These are phyloP conservation scores for Beauveria rudraprayagi DNA, from an alignment of 2,329 filamentous ascomycete species.

Conservation along the genomic window DNA sequence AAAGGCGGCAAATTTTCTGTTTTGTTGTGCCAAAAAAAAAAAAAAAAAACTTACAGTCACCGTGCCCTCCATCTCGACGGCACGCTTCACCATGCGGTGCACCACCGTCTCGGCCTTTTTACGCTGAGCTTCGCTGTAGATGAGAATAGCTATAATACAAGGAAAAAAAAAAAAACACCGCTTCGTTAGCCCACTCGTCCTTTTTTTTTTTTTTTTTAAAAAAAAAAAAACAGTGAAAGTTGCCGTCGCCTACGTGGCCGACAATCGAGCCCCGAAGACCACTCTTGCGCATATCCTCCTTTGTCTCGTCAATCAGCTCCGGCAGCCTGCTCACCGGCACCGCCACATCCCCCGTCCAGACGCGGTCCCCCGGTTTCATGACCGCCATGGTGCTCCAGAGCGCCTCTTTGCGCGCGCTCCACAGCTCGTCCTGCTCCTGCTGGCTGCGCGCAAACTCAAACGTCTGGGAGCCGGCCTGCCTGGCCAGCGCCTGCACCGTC, in stretches of 20 bases:
- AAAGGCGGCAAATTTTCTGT: too few relatives aligned
- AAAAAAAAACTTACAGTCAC: conserved; percentile 48
- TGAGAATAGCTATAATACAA: conserved; percentile 36
- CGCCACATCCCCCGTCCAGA: conserved; percentile 83
- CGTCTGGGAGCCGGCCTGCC: conserved; percentile 50
- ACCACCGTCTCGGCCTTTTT: conserved; percentile 61
- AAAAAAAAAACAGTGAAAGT: conserved; percentile 53
- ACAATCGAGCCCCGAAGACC: conserved; percentile 47
- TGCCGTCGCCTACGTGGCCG: conserved; percentile 69
- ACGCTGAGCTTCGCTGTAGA: conserved; percentile 59
- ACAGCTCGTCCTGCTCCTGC: conserved; percentile 68
- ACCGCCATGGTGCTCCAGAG: conserved; percentile 72
- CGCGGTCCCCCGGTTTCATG: conserved; percentile 55
- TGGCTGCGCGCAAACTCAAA: conserved; percentile 70
- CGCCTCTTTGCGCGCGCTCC: conserved; percentile 77
- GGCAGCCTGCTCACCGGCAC: conserved; percentile 70
- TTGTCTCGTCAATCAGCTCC: conserved; percentile 68
- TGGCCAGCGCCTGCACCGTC: conserved; percentile 57
- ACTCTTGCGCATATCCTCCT: conserved; percentile 34
- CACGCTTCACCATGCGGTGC: conserved; percentile 78
- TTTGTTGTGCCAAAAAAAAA: too few relatives aligned
- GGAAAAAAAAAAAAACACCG: too few relatives aligned
- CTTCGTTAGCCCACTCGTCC: conserved; percentile 14
- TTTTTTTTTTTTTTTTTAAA: too few relatives aligned
- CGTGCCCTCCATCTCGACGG: conserved; percentile 77